Evolutionary conservation across 2,329 filamentous ascomycete species (phyloP).

Genomic region (Ophioceras dolichostomum): DNA sequence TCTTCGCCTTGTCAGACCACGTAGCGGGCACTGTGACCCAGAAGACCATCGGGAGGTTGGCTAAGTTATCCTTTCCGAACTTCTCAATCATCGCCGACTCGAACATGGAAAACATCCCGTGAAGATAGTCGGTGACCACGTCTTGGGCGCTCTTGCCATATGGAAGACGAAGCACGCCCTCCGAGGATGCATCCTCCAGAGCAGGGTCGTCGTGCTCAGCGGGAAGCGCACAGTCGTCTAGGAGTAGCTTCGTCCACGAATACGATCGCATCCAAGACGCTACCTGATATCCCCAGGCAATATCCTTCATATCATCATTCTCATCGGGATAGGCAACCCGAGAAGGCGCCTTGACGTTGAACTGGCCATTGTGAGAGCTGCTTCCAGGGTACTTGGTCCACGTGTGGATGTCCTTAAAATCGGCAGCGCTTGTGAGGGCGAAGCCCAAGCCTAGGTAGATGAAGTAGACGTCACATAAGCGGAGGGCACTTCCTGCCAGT

Average conservation of each 20-base stretch:
- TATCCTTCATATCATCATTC: background rate
- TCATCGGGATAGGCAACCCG: background rate
- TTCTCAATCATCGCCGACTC: background rate
- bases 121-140: constrained; percentile 1
- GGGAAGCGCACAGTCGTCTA: background rate
- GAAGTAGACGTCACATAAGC: background rate
- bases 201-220: background rate
- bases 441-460: background rate
- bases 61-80: background rate
- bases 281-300: background rate
- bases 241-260: constrained; percentile 1
- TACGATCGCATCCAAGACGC: background rate
- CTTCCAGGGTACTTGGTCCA: background rate
- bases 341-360: constrained; percentile 1
- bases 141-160: background rate
- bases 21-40: background rate
- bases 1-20: constrained; percentile 2
- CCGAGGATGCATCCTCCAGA: background rate
- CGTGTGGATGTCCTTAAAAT: background rate
- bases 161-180: background rate
- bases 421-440: background rate
- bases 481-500: too few species aligned
- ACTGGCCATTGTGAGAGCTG: background rate
- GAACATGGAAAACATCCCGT: background rate
- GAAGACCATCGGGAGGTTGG: background rate